Base-by-base conservation (phyloP, 257 asterid species). In the Parsonsia alboflavescens region DNA sequence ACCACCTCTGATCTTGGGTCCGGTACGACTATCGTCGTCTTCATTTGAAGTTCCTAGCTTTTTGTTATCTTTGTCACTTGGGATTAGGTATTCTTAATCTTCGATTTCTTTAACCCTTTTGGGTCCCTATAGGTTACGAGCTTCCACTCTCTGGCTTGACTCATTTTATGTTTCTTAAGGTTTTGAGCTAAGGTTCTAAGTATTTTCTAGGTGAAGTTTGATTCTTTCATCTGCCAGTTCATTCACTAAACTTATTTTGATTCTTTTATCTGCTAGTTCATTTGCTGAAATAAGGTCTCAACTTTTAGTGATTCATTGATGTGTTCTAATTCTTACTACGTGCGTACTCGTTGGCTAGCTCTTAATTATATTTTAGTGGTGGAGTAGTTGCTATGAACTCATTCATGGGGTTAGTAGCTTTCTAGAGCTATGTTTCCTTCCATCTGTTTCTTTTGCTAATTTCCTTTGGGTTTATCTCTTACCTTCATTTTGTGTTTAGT, bases 1-100 rank as follows among this genome's bases (percentile, higher is more conserved):
- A 75, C 91, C 73, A 86, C 91, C 78, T 91, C 97, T 82, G 96
- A 93, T 87, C 90, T 88, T 84, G 93, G 85, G 28, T 87, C 96
- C 78, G 98, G 97, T 93, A 65, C 84, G 84, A 49, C 71, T 73
- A 70, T 24, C 71, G 10, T 69, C 54, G 46, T 49, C 59, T 11
- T 74, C 21, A 19, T 64, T 61, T 68, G 66, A 19, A 72, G 41
- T 52, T 65, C 39, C 58, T 66, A 15, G 63, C 30, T 28, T 68
- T 26, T 10, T 79, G 70, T 33, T 22, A 9, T 2, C 56, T 22
- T 41, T 66, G 54, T 61, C 49, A n/a, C 45, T 44, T 65, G 58
- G 57, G 44, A 44, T 53, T 67, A 73, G 53, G 68, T 26, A 54
- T 36, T 71, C 54, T 44, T 72, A 9, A 48, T 63, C 42, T 46